Percentiles rank a stretch among this genome's conserved stretches.
Evolutionary conservation across 83 land plant genomes (phyloP).

Genomic region (Thuja plicata): DNA sequence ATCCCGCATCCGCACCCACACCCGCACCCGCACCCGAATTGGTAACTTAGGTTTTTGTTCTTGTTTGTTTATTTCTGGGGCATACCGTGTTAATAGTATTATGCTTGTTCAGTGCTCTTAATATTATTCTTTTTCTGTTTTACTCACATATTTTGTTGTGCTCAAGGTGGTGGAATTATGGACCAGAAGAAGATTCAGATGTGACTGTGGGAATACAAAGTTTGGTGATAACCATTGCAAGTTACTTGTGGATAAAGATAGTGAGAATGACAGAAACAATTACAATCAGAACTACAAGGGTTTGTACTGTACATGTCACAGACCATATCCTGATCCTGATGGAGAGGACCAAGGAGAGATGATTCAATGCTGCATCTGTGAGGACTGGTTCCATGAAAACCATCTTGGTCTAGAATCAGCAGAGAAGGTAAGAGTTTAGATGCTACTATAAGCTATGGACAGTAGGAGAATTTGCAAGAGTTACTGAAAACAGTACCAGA

Average conservation of each 20-base stretch:
- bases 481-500: not conserved
- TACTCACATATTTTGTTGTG: slow-evolving; percentile 7
- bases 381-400: slow-evolving; percentile 99
- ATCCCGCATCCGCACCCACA: too few relatives aligned
- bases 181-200: slow-evolving; percentile 93
- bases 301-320: slow-evolving; percentile 83
- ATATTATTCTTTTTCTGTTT: not conserved
- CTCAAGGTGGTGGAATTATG: slow-evolving; percentile 87
- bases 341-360: slow-evolving; percentile 84
- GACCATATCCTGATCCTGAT: slow-evolving; percentile 92
- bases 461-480: not conserved
- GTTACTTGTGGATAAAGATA: slow-evolving; percentile 74
- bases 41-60: too few relatives aligned
- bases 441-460: not conserved
- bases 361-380: slow-evolving; percentile 99
- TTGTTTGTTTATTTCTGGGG: not conserved
- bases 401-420: slow-evolving; percentile 77
- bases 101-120: not conserved
- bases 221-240: slow-evolving; percentile 80
- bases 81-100: not conserved
- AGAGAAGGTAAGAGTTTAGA: slow-evolving; percentile 60
- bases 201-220: slow-evolving; percentile 98
- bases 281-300: slow-evolving; percentile 97
- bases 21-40: too few relatives aligned
- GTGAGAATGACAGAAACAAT: slow-evolving; percentile 66